These are phyloP conservation scores for Rhodotorula sp. DNA, from an alignment of 1,284 basidiomycete genomes.

Conservation along the genomic window DNA sequence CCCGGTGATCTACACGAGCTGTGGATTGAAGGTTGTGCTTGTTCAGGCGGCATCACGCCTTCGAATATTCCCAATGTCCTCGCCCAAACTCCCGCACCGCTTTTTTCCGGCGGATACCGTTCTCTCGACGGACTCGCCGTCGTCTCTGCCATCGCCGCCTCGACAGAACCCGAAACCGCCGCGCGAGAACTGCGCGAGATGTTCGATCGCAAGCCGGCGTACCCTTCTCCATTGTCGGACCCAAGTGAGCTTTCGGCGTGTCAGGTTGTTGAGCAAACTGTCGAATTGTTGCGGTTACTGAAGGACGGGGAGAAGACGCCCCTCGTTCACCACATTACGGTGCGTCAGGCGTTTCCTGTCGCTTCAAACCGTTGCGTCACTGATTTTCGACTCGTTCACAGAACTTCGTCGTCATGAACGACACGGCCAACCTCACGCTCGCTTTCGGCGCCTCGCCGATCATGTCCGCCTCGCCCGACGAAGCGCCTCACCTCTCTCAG, in stretches of 20 bases:
- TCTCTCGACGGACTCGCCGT: conserved; percentile 79
- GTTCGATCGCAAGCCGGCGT: conserved; percentile 4
- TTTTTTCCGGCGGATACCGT: conserved; percentile 31
- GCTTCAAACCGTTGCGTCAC: background rate
- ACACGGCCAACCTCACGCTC: conserved; percentile 69
- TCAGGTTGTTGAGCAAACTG: conserved; percentile 50
- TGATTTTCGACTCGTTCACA: background rate
- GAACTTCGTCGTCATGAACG: conserved; percentile 44
- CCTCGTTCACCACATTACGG: conserved; percentile 69
- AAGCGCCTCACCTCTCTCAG: conserved; percentile 75
- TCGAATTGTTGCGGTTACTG: conserved; percentile 57
- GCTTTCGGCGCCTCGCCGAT: conserved; percentile 88
- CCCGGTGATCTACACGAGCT: too few relatives aligned
- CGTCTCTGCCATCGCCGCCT: conserved; percentile 81
- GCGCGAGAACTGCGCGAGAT: conserved; percentile 11
- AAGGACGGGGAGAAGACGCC: conserved; percentile 56
- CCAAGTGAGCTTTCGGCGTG: conserved; percentile 42
- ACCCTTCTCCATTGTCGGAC: background rate
- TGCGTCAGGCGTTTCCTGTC: conserved; percentile 45
- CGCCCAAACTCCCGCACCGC: conserved; percentile 42
- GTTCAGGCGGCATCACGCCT: conserved; percentile 72
- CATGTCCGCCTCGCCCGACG: conserved; percentile 72
- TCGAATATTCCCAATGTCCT: conserved; percentile 65
- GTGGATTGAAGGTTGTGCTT: too few relatives aligned
- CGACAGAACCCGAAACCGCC: conserved; percentile 58